Conservation (phyloP, 2,329 filamentous ascomycete genomes). For the Calonectria pseudoreteaudii region DNA sequence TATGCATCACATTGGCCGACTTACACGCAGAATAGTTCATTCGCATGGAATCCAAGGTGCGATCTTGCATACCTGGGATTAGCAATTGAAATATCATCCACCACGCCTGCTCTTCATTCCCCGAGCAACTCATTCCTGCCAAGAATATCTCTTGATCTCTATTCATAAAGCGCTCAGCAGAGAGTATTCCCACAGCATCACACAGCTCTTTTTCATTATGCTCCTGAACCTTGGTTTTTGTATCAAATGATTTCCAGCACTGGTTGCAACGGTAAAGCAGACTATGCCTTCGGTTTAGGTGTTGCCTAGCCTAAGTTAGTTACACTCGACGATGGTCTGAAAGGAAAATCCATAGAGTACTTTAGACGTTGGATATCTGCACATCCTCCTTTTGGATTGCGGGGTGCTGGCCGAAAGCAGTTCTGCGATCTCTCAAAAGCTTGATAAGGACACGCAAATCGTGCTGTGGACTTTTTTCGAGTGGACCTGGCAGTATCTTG, state of each 20-base stretch:
- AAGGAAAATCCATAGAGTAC: not conserved
- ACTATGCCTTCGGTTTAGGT: slow-evolving; percentile 14
- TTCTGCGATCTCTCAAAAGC: slow-evolving; percentile 4
- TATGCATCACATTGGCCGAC: not conserved
- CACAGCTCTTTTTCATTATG: not conserved
- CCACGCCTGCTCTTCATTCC: slow-evolving; percentile 7
- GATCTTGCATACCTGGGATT: slow-evolving; percentile 3
- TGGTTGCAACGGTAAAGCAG: not conserved
- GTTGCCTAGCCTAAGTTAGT: not conserved
- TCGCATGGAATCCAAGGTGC: not conserved
- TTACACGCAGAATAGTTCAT: slow-evolving; percentile 4
- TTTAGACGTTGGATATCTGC: not conserved
- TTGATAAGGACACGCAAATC: not conserved
- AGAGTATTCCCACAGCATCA: not conserved
- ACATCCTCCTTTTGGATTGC: slow-evolving; percentile 17
- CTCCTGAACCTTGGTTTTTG: not conserved
- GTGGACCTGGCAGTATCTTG: not conserved
- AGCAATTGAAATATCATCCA: slow-evolving; percentile 7
- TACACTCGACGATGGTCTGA: too few relatives aligned
- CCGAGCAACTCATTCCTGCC: not conserved
- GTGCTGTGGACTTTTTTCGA: not conserved
- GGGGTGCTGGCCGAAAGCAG: slow-evolving; percentile 13
- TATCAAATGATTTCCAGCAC: slow-evolving; percentile 16
- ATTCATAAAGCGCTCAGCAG: not conserved
- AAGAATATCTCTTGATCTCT: not conserved